Evolutionary conservation across 768 basidiomycete genomes (phyloP), one percentile per base, ranked within the genome.

Genomic region (Lactarius tabidus): DNA sequence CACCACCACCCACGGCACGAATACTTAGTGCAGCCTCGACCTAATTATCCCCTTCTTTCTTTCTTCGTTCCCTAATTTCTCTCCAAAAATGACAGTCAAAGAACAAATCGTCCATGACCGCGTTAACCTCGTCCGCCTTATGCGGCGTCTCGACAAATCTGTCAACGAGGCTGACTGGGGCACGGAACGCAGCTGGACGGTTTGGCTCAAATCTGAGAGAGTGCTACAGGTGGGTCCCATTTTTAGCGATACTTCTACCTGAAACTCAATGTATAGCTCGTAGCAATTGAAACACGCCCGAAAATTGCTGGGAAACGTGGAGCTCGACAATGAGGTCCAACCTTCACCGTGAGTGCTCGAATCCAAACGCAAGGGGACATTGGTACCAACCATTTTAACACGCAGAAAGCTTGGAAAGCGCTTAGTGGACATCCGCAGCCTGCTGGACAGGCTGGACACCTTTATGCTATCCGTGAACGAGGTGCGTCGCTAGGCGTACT

Each of bases 371-470:
- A 51, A 26, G 14, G 15, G 48, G 26, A 51, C 45, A 12, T 23
- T 48, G 45, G n/a, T 9, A 48, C 23, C 23, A 23, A 6, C 12
- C 39, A 17, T 6, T 6, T 41, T 15, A 41, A 41, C 28, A 26
- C 5, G 8, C 38, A 87, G 85, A 52, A 74, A 77, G 33, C 78
- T 77, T 36, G 70, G 77, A n/a, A 76, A 78, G 59, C 78, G 79
- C 15, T 79, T 83, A 67, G 76, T 79, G 8, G 82, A 81, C 38
- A 76, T 83, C 20, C 78, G 77, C 52, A 74, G 72, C 29, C 84
- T 80, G 33, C 76, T 92, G 7, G 84, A 87, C 62, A 76, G 77
- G 33, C 75, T 88, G 35, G 86, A 91, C 57, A 70, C 70, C 3
- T 79, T 82, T 64, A 76, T 88, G 67, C 76, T 77, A 45, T 81